These are phyloP conservation scores for Rhododendron griersonianum DNA, from an alignment of 148 eudicot species.

Conservation along the genomic window DNA sequence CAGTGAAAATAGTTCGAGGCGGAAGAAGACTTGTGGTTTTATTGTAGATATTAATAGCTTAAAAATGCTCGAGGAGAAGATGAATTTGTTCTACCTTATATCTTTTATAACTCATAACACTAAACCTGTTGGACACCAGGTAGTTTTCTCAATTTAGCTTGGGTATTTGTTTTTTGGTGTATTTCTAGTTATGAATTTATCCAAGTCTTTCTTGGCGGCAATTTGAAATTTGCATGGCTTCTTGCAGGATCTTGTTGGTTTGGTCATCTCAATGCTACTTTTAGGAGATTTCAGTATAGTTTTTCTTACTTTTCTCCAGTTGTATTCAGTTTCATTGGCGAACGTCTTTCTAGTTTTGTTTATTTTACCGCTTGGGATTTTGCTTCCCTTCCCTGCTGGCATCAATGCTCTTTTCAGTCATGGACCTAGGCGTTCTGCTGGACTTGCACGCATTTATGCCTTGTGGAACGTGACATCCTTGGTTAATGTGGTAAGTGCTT, in stretches of 20 bases:
- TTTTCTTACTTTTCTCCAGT: slow-evolving; percentile 90
- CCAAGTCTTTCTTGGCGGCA: not conserved
- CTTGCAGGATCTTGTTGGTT: slow-evolving; percentile 98
- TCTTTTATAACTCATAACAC: slow-evolving; percentile 87
- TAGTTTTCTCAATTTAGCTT: slow-evolving; percentile 15
- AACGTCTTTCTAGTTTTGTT: slow-evolving; percentile 71
- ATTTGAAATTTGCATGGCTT: slow-evolving; percentile 11
- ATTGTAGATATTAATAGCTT: slow-evolving; percentile 63
- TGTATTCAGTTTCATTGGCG: slow-evolving; percentile 81
- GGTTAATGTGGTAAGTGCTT: slow-evolving; percentile 82
- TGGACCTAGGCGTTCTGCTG: slow-evolving; percentile 94
- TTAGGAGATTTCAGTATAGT: slow-evolving; percentile 94
- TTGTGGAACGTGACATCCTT: slow-evolving; percentile 89
- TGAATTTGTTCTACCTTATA: slow-evolving; percentile 62
- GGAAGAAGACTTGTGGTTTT: slow-evolving; percentile 49
- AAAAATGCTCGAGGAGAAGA: slow-evolving; percentile 62
- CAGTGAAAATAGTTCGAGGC: slow-evolving; percentile 35
- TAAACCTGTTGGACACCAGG: slow-evolving; percentile 98
- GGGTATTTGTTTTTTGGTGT: not conserved
- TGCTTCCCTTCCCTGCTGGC: slow-evolving; percentile 97
- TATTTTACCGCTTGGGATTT: slow-evolving; percentile 81
- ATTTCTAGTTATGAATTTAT: not conserved
- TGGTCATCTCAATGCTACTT: slow-evolving; percentile 85
- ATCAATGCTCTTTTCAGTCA: slow-evolving; percentile 97
- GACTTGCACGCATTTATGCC: slow-evolving; percentile 94